Conservation (phyloP, 176 grass and related monocot genomes). For the Pontederia paniculata region DNA sequence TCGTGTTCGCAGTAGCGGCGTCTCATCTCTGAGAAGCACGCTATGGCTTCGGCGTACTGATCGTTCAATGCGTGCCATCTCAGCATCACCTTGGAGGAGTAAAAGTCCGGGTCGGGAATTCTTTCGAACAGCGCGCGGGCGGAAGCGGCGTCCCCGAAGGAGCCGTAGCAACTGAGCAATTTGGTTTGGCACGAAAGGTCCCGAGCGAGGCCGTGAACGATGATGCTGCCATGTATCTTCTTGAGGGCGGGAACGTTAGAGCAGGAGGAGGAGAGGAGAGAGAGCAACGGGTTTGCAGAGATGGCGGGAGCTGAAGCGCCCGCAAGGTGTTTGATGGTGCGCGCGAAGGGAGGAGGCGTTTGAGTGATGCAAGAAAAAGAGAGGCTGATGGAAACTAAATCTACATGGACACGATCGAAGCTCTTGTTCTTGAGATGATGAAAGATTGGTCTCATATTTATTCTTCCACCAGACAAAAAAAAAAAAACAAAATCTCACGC, state of each 20-base stretch:
- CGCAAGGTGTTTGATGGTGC: slow-evolving; percentile 14
- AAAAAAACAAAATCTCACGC: no score
- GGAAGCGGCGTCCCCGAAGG: slow-evolving; percentile 32
- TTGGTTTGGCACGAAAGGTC: slow-evolving; percentile 35
- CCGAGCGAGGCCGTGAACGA: slow-evolving; percentile 13
- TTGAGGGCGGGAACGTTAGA: slow-evolving; percentile 24
- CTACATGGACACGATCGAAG: no score
- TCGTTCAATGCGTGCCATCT: slow-evolving; percentile 16
- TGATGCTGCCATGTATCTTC: slow-evolving; percentile 32
- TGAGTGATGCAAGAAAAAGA: no score
- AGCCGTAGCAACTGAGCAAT: slow-evolving; percentile 47
- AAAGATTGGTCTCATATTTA: no score
- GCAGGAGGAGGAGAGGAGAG: slow-evolving; percentile 37
- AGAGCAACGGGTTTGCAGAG: slow-evolving; percentile 21
- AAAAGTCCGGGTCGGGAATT: slow-evolving; percentile 36
- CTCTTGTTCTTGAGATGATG: no score
- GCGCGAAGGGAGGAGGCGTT: background rate
- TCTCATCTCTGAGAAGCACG: slow-evolving; percentile 24
- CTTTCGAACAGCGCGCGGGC: slow-evolving; percentile 43
- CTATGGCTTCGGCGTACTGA: slow-evolving; percentile 21
- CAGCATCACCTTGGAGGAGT: slow-evolving; percentile 38
- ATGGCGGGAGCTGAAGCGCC: background rate
- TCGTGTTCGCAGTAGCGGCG: slow-evolving; percentile 12
- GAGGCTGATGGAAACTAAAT: no score
- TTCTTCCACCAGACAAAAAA: no score